phyloP scores from a whole-genome alignment of 768 basidiomycete species.

The Boletus pseudopeckii region DNA sequence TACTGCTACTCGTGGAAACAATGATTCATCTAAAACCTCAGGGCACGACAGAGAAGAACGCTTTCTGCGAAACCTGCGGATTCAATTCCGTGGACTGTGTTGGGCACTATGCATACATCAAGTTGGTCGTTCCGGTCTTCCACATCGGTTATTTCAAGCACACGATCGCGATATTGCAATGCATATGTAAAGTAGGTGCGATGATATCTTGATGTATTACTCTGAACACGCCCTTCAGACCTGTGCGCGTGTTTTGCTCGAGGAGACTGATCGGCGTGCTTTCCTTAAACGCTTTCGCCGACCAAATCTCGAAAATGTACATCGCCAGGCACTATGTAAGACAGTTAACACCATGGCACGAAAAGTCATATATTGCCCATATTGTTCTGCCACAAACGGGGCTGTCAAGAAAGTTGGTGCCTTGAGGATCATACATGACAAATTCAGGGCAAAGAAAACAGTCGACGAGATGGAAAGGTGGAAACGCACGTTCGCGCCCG shows the following conservation, averaged over 20 bases:
- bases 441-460: constrained; percentile 92
- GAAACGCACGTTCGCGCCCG: constrained; percentile 76
- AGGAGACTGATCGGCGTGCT: constrained; percentile 78
- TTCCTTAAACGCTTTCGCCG: constrained; percentile 90
- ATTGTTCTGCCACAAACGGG: constrained; percentile 92
- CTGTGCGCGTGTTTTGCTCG: constrained; percentile 87
- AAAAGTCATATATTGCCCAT: constrained; percentile 88
- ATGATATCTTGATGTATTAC: background rate
- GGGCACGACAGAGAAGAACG: constrained; percentile 93
- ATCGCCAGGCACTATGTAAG: constrained; percentile 78
- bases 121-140: constrained; percentile 93
- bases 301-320: constrained; percentile 88
- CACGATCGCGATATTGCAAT: constrained; percentile 87
- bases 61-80: constrained; percentile 94
- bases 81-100: constrained; percentile 91
- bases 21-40: constrained; percentile 28
- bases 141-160: constrained; percentile 99
- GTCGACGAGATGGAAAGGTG: constrained; percentile 85
- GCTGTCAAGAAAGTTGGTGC: constrained; percentile 94
- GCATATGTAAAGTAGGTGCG: constrained; percentile 83
- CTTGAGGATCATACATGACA: constrained; percentile 96
- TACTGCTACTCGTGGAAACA: background rate
- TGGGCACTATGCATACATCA: constrained; percentile 98
- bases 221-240: constrained; percentile 45
- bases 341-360: constrained; percentile 82